Evolutionary conservation across 352 stramenopile species (phyloP).

Genomic region (Phytophthora foliorum): DNA sequence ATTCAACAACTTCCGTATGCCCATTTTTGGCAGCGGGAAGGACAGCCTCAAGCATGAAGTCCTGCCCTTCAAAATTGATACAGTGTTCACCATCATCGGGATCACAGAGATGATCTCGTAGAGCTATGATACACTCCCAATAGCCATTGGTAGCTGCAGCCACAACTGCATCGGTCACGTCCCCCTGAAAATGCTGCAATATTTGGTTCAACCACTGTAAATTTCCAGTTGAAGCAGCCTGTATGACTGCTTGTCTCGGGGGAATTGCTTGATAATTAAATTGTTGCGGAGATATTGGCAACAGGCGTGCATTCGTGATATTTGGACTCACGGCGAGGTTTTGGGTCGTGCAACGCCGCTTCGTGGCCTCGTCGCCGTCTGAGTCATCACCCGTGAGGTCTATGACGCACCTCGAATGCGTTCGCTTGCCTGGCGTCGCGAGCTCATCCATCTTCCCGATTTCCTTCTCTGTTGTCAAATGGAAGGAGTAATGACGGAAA

Average conservation of each 20-base stretch:
- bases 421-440: background rate
- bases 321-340: too few relatives aligned
- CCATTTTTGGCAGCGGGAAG: slow-evolving; percentile 5
- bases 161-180: slow-evolving; percentile 2
- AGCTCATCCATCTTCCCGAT: too few relatives aligned
- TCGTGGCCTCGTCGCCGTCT: background rate
- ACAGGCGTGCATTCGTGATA: too few relatives aligned
- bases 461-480: background rate
- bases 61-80: background rate
- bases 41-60: background rate
- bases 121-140: background rate
- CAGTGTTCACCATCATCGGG: background rate
- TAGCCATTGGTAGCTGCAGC: background rate
- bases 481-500: too few relatives aligned
- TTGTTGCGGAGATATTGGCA: too few relatives aligned
- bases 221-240: slow-evolving; percentile 1
- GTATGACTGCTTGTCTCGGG: background rate
- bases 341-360: background rate
- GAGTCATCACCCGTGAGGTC: background rate
- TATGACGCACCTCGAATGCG: background rate
- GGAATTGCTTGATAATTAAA: background rate
- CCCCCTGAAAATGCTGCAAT: background rate
- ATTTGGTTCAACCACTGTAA: slow-evolving; percentile 2
- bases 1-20: slow-evolving; percentile 6
- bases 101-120: background rate